Conservation (phyloP, 2,329 filamentous ascomycete genomes). For the Ascosphaera aggregata region DNA sequence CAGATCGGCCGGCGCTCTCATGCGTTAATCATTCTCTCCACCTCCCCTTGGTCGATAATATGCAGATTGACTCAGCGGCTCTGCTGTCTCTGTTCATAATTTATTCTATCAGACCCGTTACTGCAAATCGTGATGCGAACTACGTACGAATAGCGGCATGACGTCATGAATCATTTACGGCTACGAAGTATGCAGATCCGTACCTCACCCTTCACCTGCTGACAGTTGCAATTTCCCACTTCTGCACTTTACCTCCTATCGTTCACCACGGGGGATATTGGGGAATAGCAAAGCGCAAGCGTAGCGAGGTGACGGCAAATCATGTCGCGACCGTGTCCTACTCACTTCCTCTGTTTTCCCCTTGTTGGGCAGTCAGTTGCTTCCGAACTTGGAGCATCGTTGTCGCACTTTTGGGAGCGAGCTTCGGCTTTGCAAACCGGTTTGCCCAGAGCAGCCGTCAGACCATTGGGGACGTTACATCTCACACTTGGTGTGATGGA, state of each 20-base stretch:
- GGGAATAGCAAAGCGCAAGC: slow-evolving; percentile 2
- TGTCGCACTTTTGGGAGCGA: slow-evolving; percentile 38
- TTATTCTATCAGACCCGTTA: too few species aligned
- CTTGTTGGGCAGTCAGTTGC: slow-evolving; percentile 38
- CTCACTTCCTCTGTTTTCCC: slow-evolving; percentile 27
- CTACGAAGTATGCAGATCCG: too few species aligned
- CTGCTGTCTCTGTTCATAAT: too few species aligned
- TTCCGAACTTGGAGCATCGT: slow-evolving; percentile 38
- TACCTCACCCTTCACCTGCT: too few species aligned
- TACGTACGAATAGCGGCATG: too few species aligned
- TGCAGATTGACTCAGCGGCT: too few species aligned
- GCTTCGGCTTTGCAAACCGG: slow-evolving; percentile 14
- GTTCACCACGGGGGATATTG: neutral
- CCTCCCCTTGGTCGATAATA: neutral
- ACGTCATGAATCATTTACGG: too few species aligned
- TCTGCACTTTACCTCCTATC: neutral
- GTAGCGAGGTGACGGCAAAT: slow-evolving; percentile 4
- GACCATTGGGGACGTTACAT: slow-evolving; percentile 61
- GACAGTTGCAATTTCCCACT: too few species aligned
- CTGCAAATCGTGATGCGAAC: too few species aligned
- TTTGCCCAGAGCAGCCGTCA: slow-evolving; percentile 42
- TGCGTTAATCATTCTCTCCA: neutral
- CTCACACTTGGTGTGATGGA: slow-evolving; percentile 74
- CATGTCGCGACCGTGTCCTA: slow-evolving; percentile 14
- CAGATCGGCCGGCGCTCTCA: neutral